phyloP scores from a whole-genome alignment of 129 eudicot species.

The Tagetes patula region DNA sequence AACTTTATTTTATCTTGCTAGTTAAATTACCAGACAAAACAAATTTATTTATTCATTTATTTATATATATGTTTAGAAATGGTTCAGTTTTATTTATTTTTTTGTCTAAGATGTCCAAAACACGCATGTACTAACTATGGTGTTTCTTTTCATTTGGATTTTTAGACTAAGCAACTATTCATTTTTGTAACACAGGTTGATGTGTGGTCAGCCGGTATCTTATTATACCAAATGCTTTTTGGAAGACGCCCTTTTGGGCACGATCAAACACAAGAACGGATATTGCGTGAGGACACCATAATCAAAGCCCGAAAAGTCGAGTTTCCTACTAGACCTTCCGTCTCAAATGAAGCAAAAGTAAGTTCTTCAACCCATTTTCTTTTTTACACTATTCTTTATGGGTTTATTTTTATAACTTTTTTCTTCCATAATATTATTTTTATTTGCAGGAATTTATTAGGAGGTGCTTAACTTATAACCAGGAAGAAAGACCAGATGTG shows the following conservation, averaged over 20 bases:
- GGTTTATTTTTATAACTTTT: neutral
- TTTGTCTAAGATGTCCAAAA: neutral
- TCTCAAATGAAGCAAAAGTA: constrained; percentile 90
- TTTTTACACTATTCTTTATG: neutral
- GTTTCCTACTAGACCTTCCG: constrained; percentile 91
- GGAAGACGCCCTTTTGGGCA: constrained; percentile 99
- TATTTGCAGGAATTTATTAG: constrained; percentile 80
- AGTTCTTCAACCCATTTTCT: constrained; percentile 12
- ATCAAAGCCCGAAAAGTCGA: constrained; percentile 94
- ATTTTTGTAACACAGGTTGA: constrained; percentile 62
- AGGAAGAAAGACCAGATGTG: constrained; percentile 93
- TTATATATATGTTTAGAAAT: neutral
- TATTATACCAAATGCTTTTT: constrained; percentile 92
- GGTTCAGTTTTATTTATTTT: neutral
- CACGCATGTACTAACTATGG: neutral
- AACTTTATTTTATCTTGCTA: constrained; percentile 6
- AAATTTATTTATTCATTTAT: neutral
- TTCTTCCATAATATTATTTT: neutral
- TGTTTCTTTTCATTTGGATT: neutral
- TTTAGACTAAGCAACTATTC: constrained; percentile 4
- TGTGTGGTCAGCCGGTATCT: constrained; percentile 96
- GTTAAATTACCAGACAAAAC: constrained; percentile 2
- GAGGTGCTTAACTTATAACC: constrained; percentile 80
- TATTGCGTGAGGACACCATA: constrained; percentile 96
- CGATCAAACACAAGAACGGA: constrained; percentile 93